Evolutionary conservation across 1,139 yeast species (phyloP).

Genomic region (Yamadazyma pseudoaaseri): DNA sequence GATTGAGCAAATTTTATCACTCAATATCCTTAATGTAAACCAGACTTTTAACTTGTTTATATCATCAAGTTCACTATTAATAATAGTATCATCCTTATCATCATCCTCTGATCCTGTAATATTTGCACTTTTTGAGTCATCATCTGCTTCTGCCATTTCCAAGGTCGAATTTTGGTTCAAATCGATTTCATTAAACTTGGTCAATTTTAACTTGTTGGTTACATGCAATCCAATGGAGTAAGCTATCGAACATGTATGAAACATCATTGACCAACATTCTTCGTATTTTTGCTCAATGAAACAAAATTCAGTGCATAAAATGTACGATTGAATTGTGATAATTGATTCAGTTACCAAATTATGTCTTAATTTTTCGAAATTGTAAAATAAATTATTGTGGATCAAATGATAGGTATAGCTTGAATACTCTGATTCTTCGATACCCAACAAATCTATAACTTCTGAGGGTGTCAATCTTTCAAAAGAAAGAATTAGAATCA

Average conservation of each 20-base stretch:
- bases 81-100: slow-evolving; percentile 4
- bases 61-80: slow-evolving; percentile 31
- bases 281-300: slow-evolving; percentile 50
- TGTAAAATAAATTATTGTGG: slow-evolving; percentile 29
- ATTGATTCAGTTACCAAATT: slow-evolving; percentile 48
- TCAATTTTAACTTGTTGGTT: slow-evolving; percentile 26
- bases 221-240: slow-evolving; percentile 55
- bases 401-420: slow-evolving; percentile 21
- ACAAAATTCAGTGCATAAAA: slow-evolving; percentile 51
- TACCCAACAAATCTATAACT: slow-evolving; percentile 24
- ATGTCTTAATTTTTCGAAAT: slow-evolving; percentile 44
- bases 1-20: slow-evolving; percentile 51
- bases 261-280: slow-evolving; percentile 49
- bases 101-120: slow-evolving; percentile 9
- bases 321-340: slow-evolving; percentile 47
- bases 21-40: slow-evolving; percentile 48
- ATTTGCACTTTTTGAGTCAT: slow-evolving; percentile 1
- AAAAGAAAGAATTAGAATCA: slow-evolving; percentile 42
- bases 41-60: slow-evolving; percentile 43
- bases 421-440: slow-evolving; percentile 25
- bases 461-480: slow-evolving; percentile 38
- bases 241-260: slow-evolving; percentile 48
- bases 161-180: slow-evolving; percentile 12
- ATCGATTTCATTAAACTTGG: slow-evolving; percentile 15
- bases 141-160: slow-evolving; percentile 4